Evolutionary conservation across 1,284 basidiomycete genomes (phyloP).

Genomic region (Anthracocystis walkeri): DNA sequence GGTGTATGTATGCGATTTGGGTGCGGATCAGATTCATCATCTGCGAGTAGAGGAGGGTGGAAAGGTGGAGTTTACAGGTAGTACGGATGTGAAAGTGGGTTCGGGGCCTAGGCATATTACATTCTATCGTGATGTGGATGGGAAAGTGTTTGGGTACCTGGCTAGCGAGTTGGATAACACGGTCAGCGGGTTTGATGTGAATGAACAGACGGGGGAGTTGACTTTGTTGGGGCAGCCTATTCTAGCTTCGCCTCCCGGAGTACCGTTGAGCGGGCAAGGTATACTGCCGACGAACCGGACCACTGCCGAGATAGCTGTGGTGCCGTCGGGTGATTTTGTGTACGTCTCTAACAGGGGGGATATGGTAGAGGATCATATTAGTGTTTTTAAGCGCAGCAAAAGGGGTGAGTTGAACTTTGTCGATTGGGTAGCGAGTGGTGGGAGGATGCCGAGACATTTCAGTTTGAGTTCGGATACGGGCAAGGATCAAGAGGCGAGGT

Average conservation of each 20-base stretch:
- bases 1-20: conserved; percentile 60
- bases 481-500: conserved; percentile 31
- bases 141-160: conserved; percentile 41
- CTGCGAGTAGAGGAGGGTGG: conserved; percentile 16
- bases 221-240: conserved; percentile 25
- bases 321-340: conserved; percentile 47
- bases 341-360: conserved; percentile 58
- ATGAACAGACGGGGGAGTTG: conserved; percentile 30
- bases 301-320: conserved; percentile 56
- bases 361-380: conserved; percentile 51
- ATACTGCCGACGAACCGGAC: conserved; percentile 49
- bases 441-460: conserved; percentile 55
- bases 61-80: conserved; percentile 17
- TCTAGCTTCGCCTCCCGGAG: conserved; percentile 47
- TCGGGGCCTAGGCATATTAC: conserved; percentile 48
- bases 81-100: conserved; percentile 35
- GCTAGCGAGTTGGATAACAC: conserved; percentile 55
- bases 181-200: conserved; percentile 36
- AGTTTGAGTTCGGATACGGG: conserved; percentile 32
- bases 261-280: conserved; percentile 35
- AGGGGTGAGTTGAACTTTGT: conserved; percentile 36
- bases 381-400: conserved; percentile 38
- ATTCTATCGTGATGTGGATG: conserved; percentile 28
- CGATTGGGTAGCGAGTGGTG: conserved; percentile 50
- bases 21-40: conserved; percentile 58